Evolutionary conservation across 805 yeast species (phyloP).

Genomic region (Yarrowia deformans): DNA sequence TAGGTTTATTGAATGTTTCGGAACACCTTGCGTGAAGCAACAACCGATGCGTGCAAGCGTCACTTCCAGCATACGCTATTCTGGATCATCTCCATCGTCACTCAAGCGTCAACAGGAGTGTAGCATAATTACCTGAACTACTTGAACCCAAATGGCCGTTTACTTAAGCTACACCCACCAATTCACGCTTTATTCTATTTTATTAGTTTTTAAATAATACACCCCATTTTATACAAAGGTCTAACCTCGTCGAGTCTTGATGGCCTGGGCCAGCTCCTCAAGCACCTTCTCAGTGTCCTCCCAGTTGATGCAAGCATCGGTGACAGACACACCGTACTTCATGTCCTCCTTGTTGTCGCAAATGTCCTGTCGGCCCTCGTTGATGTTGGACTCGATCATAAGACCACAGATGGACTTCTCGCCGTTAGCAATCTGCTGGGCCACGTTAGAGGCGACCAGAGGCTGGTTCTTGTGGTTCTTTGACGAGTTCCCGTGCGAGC

Average conservation of each 20-base stretch:
- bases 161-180: too few species aligned
- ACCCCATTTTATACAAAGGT: neutral
- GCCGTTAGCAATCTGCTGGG: conserved; percentile 80
- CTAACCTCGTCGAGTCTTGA: conserved; percentile 70
- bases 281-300: conserved; percentile 80
- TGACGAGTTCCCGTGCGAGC: conserved; percentile 95
- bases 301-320: conserved; percentile 98
- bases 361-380: conserved; percentile 92
- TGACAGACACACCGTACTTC: conserved; percentile 91
- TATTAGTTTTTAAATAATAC: conserved; percentile 32
- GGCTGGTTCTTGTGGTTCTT: conserved; percentile 95
- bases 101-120: too few species aligned
- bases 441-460: conserved; percentile 76
- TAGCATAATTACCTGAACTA: too few species aligned
- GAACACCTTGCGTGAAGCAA: too few species aligned
- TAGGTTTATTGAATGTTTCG: too few species aligned
- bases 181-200: conserved; percentile 5
- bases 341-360: conserved; percentile 80
- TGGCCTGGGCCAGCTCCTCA: conserved; percentile 76
- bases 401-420: conserved; percentile 83
- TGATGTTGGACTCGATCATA: conserved; percentile 93
- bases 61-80: too few species aligned
- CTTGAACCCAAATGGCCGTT: too few species aligned
- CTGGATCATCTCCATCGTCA: too few species aligned
- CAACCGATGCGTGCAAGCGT: too few species aligned